Conservation (phyloP, 148 eudicot species). For the Camellia lanceoleosa region DNA sequence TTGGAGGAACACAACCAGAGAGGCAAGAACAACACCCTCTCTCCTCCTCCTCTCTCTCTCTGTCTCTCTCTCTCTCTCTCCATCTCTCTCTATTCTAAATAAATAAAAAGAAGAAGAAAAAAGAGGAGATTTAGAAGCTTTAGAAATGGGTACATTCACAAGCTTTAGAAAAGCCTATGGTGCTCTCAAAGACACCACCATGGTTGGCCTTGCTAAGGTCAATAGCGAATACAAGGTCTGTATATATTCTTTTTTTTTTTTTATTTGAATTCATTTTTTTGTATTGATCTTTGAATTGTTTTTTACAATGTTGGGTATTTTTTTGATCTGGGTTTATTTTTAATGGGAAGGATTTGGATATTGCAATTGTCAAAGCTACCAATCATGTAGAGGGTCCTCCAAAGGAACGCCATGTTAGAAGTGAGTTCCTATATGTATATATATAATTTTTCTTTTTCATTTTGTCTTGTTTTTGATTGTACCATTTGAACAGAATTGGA, state of each 20-base stretch:
- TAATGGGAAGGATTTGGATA: conserved; percentile 72
- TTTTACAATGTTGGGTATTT: conserved; percentile 3
- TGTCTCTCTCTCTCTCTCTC: conserved; percentile 3
- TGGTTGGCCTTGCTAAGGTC: conserved; percentile 89
- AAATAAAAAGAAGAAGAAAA: no score
- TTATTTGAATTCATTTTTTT: neutral
- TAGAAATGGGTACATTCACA: conserved; percentile 62
- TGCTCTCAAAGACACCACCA: conserved; percentile 94
- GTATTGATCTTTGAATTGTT: neutral
- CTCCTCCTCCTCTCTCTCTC: neutral
- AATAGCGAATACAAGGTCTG: conserved; percentile 94
- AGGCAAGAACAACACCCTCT: neutral
- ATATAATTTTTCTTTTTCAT: no score
- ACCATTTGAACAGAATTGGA: neutral
- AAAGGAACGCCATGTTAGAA: conserved; percentile 87
- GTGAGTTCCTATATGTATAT: conserved; percentile 36
- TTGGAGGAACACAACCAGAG: conserved; percentile 11
- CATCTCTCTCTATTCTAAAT: no score
- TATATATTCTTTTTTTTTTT: neutral
- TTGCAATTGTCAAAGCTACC: conserved; percentile 94
- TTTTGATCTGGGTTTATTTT: neutral
- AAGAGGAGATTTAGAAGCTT: neutral
- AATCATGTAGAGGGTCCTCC: conserved; percentile 92
- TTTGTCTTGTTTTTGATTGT: neutral
- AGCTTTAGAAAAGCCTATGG: conserved; percentile 94